Percentiles rank a stretch among this genome's conserved stretches.
Evolutionary conservation across 768 basidiomycete genomes (phyloP).

Genomic region (Leccinum imitatum): DNA sequence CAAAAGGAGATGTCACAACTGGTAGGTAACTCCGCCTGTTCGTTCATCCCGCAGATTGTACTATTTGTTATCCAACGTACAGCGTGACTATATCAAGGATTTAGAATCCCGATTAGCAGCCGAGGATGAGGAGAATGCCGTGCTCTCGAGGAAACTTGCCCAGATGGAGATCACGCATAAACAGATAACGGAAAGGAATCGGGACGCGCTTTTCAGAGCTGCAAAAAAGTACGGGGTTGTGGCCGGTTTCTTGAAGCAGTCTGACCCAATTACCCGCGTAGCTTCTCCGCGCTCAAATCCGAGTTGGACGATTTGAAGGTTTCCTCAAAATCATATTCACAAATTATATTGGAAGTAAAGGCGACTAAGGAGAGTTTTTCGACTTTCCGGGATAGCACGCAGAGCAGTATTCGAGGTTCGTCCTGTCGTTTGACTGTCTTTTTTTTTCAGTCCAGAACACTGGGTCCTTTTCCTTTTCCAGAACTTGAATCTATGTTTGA

Average conservation of each 20-base stretch:
- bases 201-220: constrained; percentile 19
- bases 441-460: background rate
- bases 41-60: background rate
- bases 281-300: constrained; percentile 32
- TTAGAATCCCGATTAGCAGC: constrained; percentile 20
- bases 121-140: constrained; percentile 15
- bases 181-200: constrained; percentile 13
- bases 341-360: constrained; percentile 25
- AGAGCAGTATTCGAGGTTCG: constrained; percentile 29
- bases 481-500: constrained; percentile 33
- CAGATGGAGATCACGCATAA: constrained; percentile 17
- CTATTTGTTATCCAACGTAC: background rate
- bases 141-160: constrained; percentile 13
- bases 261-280: constrained; percentile 13
- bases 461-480: constrained; percentile 3
- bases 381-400: constrained; percentile 23
- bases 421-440: background rate
- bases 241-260: background rate
- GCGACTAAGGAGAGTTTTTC: constrained; percentile 26
- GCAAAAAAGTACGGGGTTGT: constrained; percentile 19
- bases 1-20: constrained; percentile 12
- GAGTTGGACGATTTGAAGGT: constrained; percentile 29
- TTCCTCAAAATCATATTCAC: constrained; percentile 22
- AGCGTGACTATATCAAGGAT: constrained; percentile 22
- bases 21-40: constrained; percentile 6